Base-by-base conservation (phyloP, 805 yeast genomes). In the Wickerhamiella slavikovae region DNA sequence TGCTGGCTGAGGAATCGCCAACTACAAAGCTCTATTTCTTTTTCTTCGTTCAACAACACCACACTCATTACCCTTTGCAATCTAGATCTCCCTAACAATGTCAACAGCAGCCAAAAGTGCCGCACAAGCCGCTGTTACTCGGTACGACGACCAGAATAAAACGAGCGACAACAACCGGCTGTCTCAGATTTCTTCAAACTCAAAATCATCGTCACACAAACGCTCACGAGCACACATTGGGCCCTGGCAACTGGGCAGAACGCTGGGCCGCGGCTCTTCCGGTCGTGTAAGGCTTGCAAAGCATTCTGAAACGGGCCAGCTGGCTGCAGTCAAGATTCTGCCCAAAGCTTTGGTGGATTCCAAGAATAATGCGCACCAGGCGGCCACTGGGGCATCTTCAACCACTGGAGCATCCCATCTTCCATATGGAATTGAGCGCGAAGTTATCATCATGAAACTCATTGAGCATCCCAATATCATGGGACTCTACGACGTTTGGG, bases 401-500 rank as follows among this genome's bases (percentile, higher is more conserved):
- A n/a, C n/a, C n/a, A n/a, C n/a, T n/a, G n/a, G n/a, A n/a, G n/a
- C n/a, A n/a, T n/a, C n/a, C n/a, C n/a, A n/a, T n/a, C 62, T 77
- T 34, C 93, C 94, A 3, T 82, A 85, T 49, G 98, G 98, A 23
- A 85, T 89, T 26, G 98, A 89, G 54, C 66, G 96, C 40, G 98
- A 89, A 49, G 92, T 89, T 38, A 83, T 89, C 42, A 89, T 89
- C 42, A 89, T 85, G 98, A 89, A 89, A 54, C 62, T 89, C 24
- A 68, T 89, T 27, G 78, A 89, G 35, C 96, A 89, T 51, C 80
- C 93, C 9, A 85, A 89, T 45, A 89, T 89, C 15, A 71, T 89
- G 66, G 76, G 89, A 16, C 59, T 89, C 23, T 89, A 82, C 48
- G 98, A 89, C 47, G 98, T 89, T 15, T 89, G 96, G 96, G 98